A percentile compares a stretch with the other conserved stretches of the same genome.
Conservation (phyloP, 345 rosid genomes). For the Moricandia arvensis region DNA sequence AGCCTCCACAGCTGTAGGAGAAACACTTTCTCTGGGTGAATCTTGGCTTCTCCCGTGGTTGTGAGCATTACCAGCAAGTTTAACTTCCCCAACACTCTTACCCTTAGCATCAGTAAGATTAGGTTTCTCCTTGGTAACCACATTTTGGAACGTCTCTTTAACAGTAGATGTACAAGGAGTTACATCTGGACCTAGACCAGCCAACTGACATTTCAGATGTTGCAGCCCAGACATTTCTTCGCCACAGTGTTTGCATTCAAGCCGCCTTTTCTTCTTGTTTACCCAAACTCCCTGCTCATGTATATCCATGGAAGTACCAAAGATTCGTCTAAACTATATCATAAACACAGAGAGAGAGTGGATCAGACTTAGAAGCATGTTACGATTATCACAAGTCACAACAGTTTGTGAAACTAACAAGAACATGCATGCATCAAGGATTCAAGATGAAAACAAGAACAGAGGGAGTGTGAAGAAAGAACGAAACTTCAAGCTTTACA, state of each 20-base stretch:
- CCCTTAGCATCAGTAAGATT: no score
- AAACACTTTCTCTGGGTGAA: not conserved
- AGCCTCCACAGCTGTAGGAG: not conserved
- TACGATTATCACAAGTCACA: not conserved
- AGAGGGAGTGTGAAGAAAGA: no score
- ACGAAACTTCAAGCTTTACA: no score
- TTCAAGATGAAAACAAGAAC: no score
- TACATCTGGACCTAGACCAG: slow-evolving; percentile 45
- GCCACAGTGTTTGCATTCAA: slow-evolving; percentile 54
- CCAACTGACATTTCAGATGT: slow-evolving; percentile 55
- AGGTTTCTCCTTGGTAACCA: slow-evolving; percentile 1
- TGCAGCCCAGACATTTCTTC: slow-evolving; percentile 30
- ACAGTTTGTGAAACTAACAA: no score
- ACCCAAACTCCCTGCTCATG: slow-evolving; percentile 43
- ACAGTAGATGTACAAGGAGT: slow-evolving; percentile 41
- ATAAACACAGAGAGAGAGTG: not conserved
- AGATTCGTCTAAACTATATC: not conserved
- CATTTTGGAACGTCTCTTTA: slow-evolving; percentile 32
- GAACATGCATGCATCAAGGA: not conserved
- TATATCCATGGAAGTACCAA: slow-evolving; percentile 22
- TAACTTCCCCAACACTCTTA: no score
- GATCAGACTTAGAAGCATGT: not conserved
- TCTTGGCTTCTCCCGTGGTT: slow-evolving; percentile 13
- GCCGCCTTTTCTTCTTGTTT: slow-evolving; percentile 26
- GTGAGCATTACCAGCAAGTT: no score